A percentile compares a stretch with the other conserved stretches of the same genome.
Evolutionary conservation across 2,329 filamentous ascomycete species (phyloP).

Genomic region (Aurifilum marmelostoma): DNA sequence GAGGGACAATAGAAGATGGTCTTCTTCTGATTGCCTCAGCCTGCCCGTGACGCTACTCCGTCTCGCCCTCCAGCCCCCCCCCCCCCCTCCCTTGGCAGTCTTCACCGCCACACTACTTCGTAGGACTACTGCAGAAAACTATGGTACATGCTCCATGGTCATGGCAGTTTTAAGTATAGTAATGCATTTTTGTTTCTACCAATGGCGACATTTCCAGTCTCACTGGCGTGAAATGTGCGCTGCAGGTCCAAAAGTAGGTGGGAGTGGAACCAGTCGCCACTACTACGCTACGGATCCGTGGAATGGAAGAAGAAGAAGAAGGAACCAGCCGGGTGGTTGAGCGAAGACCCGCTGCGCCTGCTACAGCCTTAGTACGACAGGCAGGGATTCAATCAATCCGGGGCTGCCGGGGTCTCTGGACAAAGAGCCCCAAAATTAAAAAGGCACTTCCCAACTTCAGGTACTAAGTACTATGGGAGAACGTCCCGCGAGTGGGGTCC

Average conservation of each 20-base stretch:
- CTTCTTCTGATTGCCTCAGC: background rate
- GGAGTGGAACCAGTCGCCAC: background rate
- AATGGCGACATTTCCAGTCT: constrained; percentile 18
- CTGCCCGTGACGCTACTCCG: background rate
- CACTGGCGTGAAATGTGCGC: constrained; percentile 15
- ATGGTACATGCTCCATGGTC: background rate
- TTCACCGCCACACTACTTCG: background rate
- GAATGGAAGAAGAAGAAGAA: background rate
- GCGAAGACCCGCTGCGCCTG: background rate
- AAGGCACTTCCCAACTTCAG: background rate
- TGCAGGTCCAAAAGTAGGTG: constrained; percentile 4
- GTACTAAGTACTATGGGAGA: too few species aligned
- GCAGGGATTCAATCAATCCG: constrained; percentile 6
- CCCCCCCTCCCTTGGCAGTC: background rate
- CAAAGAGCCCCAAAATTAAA: constrained; percentile 11
- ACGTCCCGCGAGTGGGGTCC: background rate
- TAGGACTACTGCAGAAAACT: background rate
- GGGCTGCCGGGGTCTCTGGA: constrained; percentile 16
- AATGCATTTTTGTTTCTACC: background rate
- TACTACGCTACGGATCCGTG: background rate
- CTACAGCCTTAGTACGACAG: background rate
- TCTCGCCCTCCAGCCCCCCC: background rate
- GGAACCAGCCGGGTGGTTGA: background rate
- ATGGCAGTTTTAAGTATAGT: background rate
- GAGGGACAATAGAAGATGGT: background rate